Evolutionary conservation across 108 stramenopile species (phyloP).

Genomic region (Fistulifera solaris): DNA sequence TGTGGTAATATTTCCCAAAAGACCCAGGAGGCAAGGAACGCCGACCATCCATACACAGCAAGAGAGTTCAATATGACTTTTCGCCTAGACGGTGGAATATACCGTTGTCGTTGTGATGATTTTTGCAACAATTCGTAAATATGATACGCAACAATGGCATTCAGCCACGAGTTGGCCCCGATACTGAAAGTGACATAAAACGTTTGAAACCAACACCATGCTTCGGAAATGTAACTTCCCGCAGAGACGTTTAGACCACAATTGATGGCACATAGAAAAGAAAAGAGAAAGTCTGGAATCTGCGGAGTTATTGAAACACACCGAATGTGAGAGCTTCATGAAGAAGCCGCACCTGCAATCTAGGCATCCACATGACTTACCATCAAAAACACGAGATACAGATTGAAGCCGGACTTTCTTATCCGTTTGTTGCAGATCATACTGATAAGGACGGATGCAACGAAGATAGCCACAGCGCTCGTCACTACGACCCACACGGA

Average conservation of each 20-base stretch:
- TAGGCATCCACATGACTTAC: not conserved
- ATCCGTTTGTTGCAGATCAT: constrained; percentile 7
- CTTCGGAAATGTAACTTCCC: constrained; percentile 8
- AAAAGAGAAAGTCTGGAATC: constrained; percentile 13
- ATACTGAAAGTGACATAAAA: constrained; percentile 15
- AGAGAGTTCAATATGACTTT: constrained; percentile 2
- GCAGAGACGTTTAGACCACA: constrained; percentile 8
- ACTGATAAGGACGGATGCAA: constrained; percentile 10
- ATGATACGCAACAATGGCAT: constrained; percentile 18
- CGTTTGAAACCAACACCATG: constrained; percentile 19
- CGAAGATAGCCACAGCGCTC: not conserved
- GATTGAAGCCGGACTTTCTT: constrained; percentile 14
- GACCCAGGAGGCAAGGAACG: constrained; percentile 1
- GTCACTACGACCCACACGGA: not conserved
- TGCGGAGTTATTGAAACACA: too few relatives aligned
- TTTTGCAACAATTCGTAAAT: constrained; percentile 6
- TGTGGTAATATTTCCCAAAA: constrained; percentile 8
- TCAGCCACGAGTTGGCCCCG: constrained; percentile 19
- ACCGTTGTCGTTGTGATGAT: constrained; percentile 7
- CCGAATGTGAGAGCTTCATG: too few relatives aligned
- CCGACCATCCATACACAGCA: constrained; percentile 10
- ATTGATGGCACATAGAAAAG: constrained; percentile 11
- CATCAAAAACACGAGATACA: constrained; percentile 15
- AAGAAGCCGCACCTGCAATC: too few relatives aligned
- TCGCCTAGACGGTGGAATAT: constrained; percentile 9